Percentiles rank a stretch among this genome's conserved stretches.
phyloP scores from a whole-genome alignment of 352 stramenopile species.

The Globisporangium barbulae region DNA sequence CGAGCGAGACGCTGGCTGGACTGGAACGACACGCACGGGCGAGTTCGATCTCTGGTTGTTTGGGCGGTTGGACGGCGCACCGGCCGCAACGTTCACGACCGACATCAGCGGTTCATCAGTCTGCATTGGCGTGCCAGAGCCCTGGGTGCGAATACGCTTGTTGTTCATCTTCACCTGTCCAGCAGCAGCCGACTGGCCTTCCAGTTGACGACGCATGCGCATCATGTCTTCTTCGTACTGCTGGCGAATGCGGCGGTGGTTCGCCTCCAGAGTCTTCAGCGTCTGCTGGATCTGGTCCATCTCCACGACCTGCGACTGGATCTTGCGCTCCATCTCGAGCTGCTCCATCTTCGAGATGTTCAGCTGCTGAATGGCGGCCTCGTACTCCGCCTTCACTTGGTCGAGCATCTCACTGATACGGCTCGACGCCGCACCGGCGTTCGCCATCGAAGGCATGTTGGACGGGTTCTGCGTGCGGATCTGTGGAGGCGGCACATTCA shows the following conservation, averaged over 20 bases:
- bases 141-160: constrained; percentile 53
- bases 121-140: constrained; percentile 30
- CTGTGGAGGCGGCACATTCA: constrained; percentile 56
- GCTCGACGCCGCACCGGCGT: constrained; percentile 39
- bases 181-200: constrained; percentile 36
- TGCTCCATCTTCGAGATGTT: constrained; percentile 89
- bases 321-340: constrained; percentile 86
- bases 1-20: constrained; percentile 67
- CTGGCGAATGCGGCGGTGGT: constrained; percentile 78
- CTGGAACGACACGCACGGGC: constrained; percentile 60
- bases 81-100: constrained; percentile 39
- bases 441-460: constrained; percentile 42
- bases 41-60: constrained; percentile 42
- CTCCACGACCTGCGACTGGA: constrained; percentile 81
- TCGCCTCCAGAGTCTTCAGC: constrained; percentile 79
- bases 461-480: constrained; percentile 49
- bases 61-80: constrained; percentile 46
- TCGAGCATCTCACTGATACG: constrained; percentile 82
- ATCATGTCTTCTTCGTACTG: constrained; percentile 87
- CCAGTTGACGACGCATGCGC: constrained; percentile 77
- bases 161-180: constrained; percentile 37
- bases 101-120: constrained; percentile 64
- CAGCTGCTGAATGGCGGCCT: constrained; percentile 79
- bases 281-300: constrained; percentile 90
- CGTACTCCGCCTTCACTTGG: constrained; percentile 82